Percentiles rank a stretch among this genome's conserved stretches.
Evolutionary conservation across 768 basidiomycete species (phyloP).

Genomic region (Suillus luteus): DNA sequence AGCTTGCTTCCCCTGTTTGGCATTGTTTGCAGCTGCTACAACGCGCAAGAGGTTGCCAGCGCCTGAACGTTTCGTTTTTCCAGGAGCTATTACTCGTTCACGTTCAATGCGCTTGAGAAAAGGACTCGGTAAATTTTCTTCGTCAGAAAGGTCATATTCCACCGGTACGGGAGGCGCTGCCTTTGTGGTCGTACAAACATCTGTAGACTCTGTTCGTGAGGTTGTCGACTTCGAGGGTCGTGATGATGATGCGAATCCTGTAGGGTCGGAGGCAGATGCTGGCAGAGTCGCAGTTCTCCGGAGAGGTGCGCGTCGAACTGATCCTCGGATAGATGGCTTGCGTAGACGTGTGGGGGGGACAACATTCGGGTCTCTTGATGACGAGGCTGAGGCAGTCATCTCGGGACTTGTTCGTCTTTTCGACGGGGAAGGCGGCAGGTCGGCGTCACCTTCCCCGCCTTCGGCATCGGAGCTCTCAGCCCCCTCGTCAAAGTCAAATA

Average conservation of each 20-base stretch:
- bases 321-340: slow-evolving; percentile 56
- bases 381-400: slow-evolving; percentile 28
- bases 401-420: slow-evolving; percentile 41
- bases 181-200: slow-evolving; percentile 16
- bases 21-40: slow-evolving; percentile 59
- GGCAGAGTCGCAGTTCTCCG: slow-evolving; percentile 29
- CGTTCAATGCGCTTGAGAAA: slow-evolving; percentile 65
- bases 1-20: slow-evolving; percentile 23
- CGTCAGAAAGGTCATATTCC: slow-evolving; percentile 71
- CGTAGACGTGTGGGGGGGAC: slow-evolving; percentile 52
- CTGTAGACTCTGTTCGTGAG: slow-evolving; percentile 14
- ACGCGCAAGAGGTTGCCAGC: slow-evolving; percentile 57
- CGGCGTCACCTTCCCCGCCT: slow-evolving; percentile 14
- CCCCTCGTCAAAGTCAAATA: slow-evolving; percentile 63
- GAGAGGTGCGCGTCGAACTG: slow-evolving; percentile 34
- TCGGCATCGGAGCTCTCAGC: slow-evolving; percentile 34
- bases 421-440: slow-evolving; percentile 48
- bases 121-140: slow-evolving; percentile 85
- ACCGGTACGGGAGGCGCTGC: slow-evolving; percentile 33
- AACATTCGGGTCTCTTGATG: slow-evolving; percentile 25
- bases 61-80: slow-evolving; percentile 44
- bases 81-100: slow-evolving; percentile 26
- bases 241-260: slow-evolving; percentile 30
- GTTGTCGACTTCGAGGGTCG: slow-evolving; percentile 22
- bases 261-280: slow-evolving; percentile 44